Evolutionary conservation across 192 early-diverging fungal species (phyloP), one percentile per base, ranked within the genome.

Genomic region (Backusella macrospora): DNA sequence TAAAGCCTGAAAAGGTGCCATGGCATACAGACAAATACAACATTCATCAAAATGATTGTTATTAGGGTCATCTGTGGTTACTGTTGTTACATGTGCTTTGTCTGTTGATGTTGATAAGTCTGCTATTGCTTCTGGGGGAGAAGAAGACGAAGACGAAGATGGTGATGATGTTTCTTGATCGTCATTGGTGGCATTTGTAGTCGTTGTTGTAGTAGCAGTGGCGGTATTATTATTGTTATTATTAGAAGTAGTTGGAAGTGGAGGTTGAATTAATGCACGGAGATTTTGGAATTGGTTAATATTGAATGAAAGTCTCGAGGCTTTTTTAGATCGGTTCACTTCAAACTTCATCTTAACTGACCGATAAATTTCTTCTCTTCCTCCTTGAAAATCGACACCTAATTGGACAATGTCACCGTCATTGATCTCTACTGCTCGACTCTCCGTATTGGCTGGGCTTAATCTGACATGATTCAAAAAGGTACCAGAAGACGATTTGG

Each of bases 401-500:
- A 96, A 80, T 84, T 94, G 94, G 45, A 96, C 78, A 66, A 94
- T 87, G 68, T 96, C 95, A 7, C 92, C 92, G 78, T 91, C 88
- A 44, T 90, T 85, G 63, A 96, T 64, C 47, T 88, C 86, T 43
- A 90, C 86, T 37, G 93, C 87, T 59, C 84, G 68, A 71, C 90
- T 92, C 77, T 94, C 93, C 49, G 90, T 87, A 6, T 88, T 88
- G 23, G 91, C 87, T 14, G 92, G 91, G 78, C 89, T 90, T 37
- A 96, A 77, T 34, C 95, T 80, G 82, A 93, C 88, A 82, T 93
- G 87, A 86, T 96, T 96, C 23, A 96, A 80, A 76, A 96, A 96
- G 18, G 95, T 96, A 16, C 95, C 95, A 38, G 93, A 94, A 9
- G 95, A 96, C 21, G 90, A 92, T 68, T 91, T 92, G 64, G 90